Evolutionary conservation across 345 rosid species (phyloP).

Genomic region (Gossypium ekmanianum): DNA sequence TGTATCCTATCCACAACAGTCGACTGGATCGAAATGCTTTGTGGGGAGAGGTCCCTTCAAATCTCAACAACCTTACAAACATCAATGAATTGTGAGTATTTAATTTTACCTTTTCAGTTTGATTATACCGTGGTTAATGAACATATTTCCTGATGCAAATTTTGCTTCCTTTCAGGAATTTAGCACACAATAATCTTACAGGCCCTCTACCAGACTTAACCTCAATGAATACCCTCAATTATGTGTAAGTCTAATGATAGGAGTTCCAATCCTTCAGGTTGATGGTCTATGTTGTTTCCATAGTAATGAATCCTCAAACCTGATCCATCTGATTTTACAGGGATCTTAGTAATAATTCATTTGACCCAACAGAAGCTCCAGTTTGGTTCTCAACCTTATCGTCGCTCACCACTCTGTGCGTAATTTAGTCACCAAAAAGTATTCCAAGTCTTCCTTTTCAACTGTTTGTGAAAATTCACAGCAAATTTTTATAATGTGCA

Average conservation of each 20-base stretch:
- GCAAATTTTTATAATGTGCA: slow-evolving; percentile 16
- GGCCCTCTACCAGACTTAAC: slow-evolving; percentile 82
- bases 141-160: background rate
- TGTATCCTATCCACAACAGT: slow-evolving; percentile 41
- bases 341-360: slow-evolving; percentile 86
- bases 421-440: slow-evolving; percentile 9
- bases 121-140: background rate
- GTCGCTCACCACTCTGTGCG: slow-evolving; percentile 82
- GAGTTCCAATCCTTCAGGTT: background rate
- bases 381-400: slow-evolving; percentile 82
- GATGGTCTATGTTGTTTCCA: background rate
- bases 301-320: background rate
- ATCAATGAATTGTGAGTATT: slow-evolving; percentile 67
- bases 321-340: slow-evolving; percentile 34
- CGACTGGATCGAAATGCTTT: slow-evolving; percentile 89
- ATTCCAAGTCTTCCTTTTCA: background rate
- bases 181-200: slow-evolving; percentile 68
- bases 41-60: slow-evolving; percentile 56
- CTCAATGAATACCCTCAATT: slow-evolving; percentile 50
- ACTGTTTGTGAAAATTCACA: slow-evolving; percentile 6
- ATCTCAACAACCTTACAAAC: slow-evolving; percentile 69
- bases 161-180: slow-evolving; percentile 48
- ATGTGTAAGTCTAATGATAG: slow-evolving; percentile 47
- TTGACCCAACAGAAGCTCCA: slow-evolving; percentile 64
- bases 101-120: slow-evolving; percentile 11